phyloP scores from a whole-genome alignment of 1,284 basidiomycete species.

The Heterobasidion parviporum region DNA sequence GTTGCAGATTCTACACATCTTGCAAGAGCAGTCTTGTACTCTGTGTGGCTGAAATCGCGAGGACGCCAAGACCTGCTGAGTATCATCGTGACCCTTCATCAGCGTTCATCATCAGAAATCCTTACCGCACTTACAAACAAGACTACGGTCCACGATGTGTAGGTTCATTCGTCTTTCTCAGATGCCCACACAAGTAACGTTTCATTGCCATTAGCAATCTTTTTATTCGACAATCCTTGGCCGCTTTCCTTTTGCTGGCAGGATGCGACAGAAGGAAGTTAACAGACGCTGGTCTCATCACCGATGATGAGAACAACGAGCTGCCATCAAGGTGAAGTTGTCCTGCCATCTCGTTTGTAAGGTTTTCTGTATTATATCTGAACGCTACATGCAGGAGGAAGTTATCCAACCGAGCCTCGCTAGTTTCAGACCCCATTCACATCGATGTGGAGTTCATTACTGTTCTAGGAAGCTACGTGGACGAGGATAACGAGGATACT shows the following conservation, averaged over 20 bases:
- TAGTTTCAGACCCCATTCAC: constrained; percentile 45
- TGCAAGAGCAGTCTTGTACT: constrained; percentile 38
- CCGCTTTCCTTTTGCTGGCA: constrained; percentile 51
- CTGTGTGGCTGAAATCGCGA: constrained; percentile 45
- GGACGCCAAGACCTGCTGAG: constrained; percentile 50
- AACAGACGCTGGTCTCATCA: constrained; percentile 32
- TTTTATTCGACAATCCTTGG: constrained; percentile 51
- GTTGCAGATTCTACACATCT: constrained; percentile 39
- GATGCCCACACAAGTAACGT: not conserved
- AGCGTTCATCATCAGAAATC: constrained; percentile 30
- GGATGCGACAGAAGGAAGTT: constrained; percentile 51
- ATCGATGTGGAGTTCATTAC: constrained; percentile 46
- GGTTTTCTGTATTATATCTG: not conserved
- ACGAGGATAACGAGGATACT: constrained; percentile 40
- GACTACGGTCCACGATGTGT: constrained; percentile 24
- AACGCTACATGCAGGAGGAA: constrained; percentile 34
- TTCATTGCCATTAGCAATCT: constrained; percentile 22
- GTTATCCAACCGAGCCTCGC: constrained; percentile 30
- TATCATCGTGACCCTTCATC: constrained; percentile 40
- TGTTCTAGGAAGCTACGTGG: constrained; percentile 43
- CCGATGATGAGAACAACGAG: constrained; percentile 35
- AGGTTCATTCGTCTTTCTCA: constrained; percentile 12
- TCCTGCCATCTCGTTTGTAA: not conserved
- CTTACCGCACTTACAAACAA: constrained; percentile 24
- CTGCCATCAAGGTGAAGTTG: constrained; percentile 44